phyloP scores from a whole-genome alignment of 257 asterid genomes.

The Solanum virginianum region DNA sequence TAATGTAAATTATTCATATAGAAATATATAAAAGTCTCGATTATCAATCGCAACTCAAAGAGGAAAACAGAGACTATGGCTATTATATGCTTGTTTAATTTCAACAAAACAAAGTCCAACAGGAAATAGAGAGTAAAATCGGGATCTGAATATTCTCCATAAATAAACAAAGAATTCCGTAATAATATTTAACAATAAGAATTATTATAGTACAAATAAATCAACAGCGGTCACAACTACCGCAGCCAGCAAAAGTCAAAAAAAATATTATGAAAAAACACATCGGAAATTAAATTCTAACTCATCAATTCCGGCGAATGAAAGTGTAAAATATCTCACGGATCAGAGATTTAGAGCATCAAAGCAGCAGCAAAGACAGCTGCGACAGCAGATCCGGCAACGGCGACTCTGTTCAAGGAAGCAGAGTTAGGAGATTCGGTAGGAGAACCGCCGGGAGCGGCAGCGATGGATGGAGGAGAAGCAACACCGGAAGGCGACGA shows the following conservation, averaged over 20 bases:
- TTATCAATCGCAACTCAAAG: too few species aligned
- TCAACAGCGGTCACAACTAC: not conserved
- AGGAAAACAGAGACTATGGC: too few species aligned
- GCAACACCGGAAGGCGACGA: conserved; percentile 4
- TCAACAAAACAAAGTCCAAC: too few species aligned
- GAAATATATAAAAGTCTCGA: too few species aligned
- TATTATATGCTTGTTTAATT: too few species aligned
- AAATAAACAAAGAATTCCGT: not conserved
- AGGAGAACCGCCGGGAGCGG: conserved; percentile 24
- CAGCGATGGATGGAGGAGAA: conserved; percentile 13
- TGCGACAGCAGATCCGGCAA: conserved; percentile 39
- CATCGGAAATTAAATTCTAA: not conserved
- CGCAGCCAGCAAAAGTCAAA: not conserved
- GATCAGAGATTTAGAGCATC: conserved; percentile 19
- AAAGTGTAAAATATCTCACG: not conserved
- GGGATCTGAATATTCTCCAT: not conserved
- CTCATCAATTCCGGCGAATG: not conserved
- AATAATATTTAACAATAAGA: not conserved
- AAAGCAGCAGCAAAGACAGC: conserved; percentile 28
- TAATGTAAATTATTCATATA: too few species aligned
- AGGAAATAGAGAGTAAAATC: too few species aligned
- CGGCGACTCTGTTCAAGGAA: conserved; percentile 26
- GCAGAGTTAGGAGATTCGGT: conserved; percentile 18
- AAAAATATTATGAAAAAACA: not conserved
- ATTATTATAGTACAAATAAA: not conserved